phyloP scores from a whole-genome alignment of 306 rosid species.

The Inga laurina region DNA sequence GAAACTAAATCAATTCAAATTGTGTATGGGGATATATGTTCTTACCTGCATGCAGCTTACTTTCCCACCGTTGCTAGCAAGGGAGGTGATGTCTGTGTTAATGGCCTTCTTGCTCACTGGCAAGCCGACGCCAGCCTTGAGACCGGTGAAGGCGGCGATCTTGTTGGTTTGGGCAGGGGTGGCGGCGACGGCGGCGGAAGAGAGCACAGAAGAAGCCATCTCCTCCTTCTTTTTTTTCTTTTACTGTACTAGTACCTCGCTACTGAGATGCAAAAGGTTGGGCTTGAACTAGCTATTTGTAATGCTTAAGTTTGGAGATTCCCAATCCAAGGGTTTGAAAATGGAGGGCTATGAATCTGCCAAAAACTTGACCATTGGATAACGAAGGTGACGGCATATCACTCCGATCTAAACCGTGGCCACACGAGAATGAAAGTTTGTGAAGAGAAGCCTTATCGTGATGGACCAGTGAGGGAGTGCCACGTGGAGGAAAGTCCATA shows the following conservation, averaged over 20 bases:
- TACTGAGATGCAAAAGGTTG: not conserved
- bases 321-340: not conserved
- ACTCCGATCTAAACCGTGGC: not conserved
- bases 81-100: not conserved
- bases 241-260: not conserved
- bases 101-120: not conserved
- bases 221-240: not conserved
- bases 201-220: not conserved
- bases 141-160: not conserved
- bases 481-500: slow-evolving; percentile 1
- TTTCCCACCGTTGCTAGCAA: not conserved
- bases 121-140: not conserved
- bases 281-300: not conserved
- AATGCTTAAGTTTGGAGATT: not conserved
- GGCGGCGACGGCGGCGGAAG: not conserved
- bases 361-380: not conserved
- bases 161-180: not conserved
- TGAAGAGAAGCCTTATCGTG: not conserved
- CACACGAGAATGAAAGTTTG: not conserved
- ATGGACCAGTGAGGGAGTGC: not conserved
- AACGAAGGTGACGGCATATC: not conserved
- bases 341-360: not conserved
- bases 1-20: not conserved
- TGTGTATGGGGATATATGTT: not conserved
- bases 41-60: not conserved